Conservation (phyloP, 257 asterid genomes). For the Haberlea rhodopensis region DNA sequence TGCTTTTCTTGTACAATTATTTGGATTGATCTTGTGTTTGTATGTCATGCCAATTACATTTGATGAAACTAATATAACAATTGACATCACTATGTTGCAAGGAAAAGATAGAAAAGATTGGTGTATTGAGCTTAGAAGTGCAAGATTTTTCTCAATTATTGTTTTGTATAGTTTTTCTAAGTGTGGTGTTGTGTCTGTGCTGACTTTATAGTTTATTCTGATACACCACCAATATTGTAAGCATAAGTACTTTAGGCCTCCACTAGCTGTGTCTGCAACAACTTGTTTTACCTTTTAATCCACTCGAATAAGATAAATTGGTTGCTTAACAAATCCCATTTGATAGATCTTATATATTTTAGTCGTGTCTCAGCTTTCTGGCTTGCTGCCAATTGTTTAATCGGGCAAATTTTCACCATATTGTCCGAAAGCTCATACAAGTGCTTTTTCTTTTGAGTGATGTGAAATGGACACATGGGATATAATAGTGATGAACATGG, state of each 20-base stretch:
- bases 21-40: constrained; percentile 23
- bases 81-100: constrained; percentile 10
- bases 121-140: constrained; percentile 3
- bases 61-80: not conserved
- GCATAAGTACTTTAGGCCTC: not conserved
- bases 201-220: not conserved
- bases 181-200: not conserved
- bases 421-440: not conserved
- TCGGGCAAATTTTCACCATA: not conserved
- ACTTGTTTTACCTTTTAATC: too few species aligned
- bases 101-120: not conserved
- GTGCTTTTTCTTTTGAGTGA: not conserved
- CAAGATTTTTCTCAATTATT: not conserved
- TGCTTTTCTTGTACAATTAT: constrained; percentile 25
- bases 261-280: too few species aligned
- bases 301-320: not conserved
- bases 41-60: not conserved
- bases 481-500: not conserved
- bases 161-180: not conserved
- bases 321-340: not conserved
- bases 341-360: too few species aligned
- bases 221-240: not conserved
- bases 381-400: not conserved
- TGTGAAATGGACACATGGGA: not conserved
- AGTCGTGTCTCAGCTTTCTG: not conserved